Percentiles rank a stretch among this genome's conserved stretches.
phyloP scores from a whole-genome alignment of 345 rosid genomes.

The Streptanthus diversifolius region DNA sequence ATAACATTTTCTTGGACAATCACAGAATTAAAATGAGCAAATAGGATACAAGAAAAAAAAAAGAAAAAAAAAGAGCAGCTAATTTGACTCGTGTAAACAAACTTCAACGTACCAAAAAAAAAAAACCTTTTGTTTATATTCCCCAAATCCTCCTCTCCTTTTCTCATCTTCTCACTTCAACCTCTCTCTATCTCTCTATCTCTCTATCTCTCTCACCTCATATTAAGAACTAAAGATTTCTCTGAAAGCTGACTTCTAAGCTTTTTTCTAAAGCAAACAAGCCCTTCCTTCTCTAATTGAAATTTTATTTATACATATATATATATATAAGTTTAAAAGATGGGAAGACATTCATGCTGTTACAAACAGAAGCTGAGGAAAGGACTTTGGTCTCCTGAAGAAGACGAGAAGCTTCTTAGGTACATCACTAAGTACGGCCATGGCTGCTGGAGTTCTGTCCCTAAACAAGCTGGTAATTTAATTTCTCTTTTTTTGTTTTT shows the following conservation, averaged over 20 bases:
- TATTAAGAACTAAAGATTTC: slow-evolving; percentile 26
- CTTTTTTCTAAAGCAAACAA: slow-evolving; percentile 12
- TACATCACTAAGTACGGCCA: slow-evolving; percentile 89
- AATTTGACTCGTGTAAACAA: slow-evolving; percentile 24
- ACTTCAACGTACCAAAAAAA: slow-evolving; percentile 27
- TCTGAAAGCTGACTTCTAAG: slow-evolving; percentile 26
- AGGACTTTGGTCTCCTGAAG: slow-evolving; percentile 99
- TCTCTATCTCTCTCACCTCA: slow-evolving; percentile 12
- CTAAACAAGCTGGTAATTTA: slow-evolving; percentile 74
- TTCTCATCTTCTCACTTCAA: slow-evolving; percentile 40
- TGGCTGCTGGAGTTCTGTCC: slow-evolving; percentile 99
- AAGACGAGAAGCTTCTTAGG: slow-evolving; percentile 87
- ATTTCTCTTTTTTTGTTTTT: background rate
- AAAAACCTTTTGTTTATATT: slow-evolving; percentile 36
- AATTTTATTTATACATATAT: background rate
- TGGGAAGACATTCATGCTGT: slow-evolving; percentile 82
- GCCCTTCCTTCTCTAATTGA: background rate
- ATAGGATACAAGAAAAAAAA: background rate
- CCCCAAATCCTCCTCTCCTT: slow-evolving; percentile 37
- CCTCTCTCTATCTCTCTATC: slow-evolving; percentile 13
- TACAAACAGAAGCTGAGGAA: slow-evolving; percentile 95
- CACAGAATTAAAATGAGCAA: background rate
- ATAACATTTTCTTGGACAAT: background rate
- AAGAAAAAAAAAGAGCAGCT: background rate
- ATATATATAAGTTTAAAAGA: slow-evolving; percentile 7